Percentiles rank a stretch among this genome's conserved stretches.
Evolutionary conservation across 1,139 yeast genomes (phyloP).

Genomic region (Yamadazyma atmosphaerica): DNA sequence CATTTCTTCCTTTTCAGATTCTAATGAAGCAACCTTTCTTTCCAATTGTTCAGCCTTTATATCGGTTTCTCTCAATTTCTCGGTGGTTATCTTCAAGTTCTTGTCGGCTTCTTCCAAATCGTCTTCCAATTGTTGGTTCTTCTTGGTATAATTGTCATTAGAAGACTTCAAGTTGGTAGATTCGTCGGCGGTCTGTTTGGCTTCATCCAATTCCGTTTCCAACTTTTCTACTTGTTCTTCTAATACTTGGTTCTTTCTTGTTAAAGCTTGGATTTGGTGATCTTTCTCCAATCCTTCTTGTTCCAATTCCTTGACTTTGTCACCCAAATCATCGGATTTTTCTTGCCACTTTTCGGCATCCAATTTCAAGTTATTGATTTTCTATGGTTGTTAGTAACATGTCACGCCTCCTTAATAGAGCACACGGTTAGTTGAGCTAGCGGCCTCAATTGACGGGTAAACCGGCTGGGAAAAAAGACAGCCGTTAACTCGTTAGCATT

Average conservation of each 20-base stretch:
- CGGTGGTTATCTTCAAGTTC: conserved; percentile 90
- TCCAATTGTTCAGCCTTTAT: conserved; percentile 96
- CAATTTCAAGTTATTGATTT: conserved; percentile 84
- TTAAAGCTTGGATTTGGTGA: conserved; percentile 89
- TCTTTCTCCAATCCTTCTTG: conserved; percentile 91
- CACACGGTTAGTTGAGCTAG: background rate
- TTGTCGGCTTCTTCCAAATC: conserved; percentile 92
- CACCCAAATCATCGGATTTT: conserved; percentile 84
- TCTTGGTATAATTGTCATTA: conserved; percentile 89
- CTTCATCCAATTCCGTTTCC: conserved; percentile 75
- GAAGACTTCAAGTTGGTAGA: conserved; percentile 86
- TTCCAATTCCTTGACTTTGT: conserved; percentile 83
- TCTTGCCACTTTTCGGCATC: conserved; percentile 98
- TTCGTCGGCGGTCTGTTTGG: conserved; percentile 90
- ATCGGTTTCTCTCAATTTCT: conserved; percentile 92
- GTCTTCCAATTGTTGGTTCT: conserved; percentile 88
- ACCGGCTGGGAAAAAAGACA: too few relatives aligned
- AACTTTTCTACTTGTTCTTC: conserved; percentile 91
- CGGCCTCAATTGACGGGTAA: background rate
- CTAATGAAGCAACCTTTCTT: conserved; percentile 90
- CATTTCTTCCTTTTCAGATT: conserved; percentile 88
- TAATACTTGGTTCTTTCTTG: conserved; percentile 87
- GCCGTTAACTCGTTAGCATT: too few relatives aligned
- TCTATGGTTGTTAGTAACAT: conserved; percentile 37
- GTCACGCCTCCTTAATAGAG: background rate